Percentiles rank a stretch among this genome's conserved stretches.
phyloP scores from a whole-genome alignment of 352 stramenopile species.

The Globisporangium spiculum region DNA sequence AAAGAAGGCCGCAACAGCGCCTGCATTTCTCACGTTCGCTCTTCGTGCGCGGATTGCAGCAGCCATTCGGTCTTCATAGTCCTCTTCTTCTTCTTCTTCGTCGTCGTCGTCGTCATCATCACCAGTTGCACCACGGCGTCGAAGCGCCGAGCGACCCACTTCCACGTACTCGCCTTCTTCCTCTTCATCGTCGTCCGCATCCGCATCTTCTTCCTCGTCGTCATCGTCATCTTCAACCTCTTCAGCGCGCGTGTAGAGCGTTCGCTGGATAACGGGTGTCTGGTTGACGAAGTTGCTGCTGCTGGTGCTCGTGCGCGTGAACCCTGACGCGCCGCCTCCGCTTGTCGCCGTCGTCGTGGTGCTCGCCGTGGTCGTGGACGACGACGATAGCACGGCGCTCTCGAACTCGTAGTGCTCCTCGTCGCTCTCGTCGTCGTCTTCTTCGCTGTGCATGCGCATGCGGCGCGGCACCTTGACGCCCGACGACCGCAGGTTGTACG shows the following conservation, averaged over 20 bases:
- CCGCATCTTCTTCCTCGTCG: slow-evolving; percentile 33
- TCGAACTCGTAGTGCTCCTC: slow-evolving; percentile 19
- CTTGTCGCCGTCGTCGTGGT: background rate
- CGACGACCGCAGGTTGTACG: slow-evolving; percentile 34
- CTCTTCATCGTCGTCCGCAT: slow-evolving; percentile 32
- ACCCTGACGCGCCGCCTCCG: background rate
- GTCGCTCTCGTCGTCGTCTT: background rate
- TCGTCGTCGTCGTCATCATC: background rate
- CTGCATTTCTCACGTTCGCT: background rate
- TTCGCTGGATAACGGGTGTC: slow-evolving; percentile 61
- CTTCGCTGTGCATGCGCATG: slow-evolving; percentile 5
- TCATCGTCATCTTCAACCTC: slow-evolving; percentile 32
- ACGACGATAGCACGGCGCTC: background rate
- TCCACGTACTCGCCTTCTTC: slow-evolving; percentile 28
- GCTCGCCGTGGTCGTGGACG: background rate
- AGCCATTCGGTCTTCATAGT: background rate
- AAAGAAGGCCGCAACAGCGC: slow-evolving; percentile 8
- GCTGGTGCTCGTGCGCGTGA: slow-evolving; percentile 2
- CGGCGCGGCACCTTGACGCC: slow-evolving; percentile 15
- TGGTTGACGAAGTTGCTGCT: slow-evolving; percentile 23
- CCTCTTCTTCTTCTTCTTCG: background rate
- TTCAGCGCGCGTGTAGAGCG: slow-evolving; percentile 43
- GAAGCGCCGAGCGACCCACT: slow-evolving; percentile 19
- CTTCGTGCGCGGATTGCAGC: background rate
- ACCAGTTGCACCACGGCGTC: background rate